Evolutionary conservation across 2,329 filamentous ascomycete genomes (phyloP).

Genomic region (Parasarocladium wereldwijsianum): DNA sequence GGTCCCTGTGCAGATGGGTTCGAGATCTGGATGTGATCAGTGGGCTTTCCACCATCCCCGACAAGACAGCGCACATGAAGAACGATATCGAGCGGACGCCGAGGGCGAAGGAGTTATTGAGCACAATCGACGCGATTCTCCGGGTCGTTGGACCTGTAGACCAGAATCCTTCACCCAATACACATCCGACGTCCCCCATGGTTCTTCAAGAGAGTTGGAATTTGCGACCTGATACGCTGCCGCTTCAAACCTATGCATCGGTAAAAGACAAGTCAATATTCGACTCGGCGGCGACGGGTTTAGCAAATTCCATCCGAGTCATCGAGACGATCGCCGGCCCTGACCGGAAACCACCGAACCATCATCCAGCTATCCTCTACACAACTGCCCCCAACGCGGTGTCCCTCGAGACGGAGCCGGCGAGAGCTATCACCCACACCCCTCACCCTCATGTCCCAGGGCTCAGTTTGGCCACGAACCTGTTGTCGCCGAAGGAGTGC

Average conservation of each 20-base stretch:
- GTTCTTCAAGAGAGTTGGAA: slow-evolving; percentile 48
- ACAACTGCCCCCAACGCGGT: slow-evolving; percentile 44
- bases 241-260: slow-evolving; percentile 35
- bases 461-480: slow-evolving; percentile 42
- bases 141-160: slow-evolving; percentile 49
- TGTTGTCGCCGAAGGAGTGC: slow-evolving; percentile 48
- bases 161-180: slow-evolving; percentile 16
- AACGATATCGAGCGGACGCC: slow-evolving; percentile 18
- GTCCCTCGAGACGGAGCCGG: slow-evolving; percentile 26
- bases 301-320: slow-evolving; percentile 32
- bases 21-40: slow-evolving; percentile 56
- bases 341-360: slow-evolving; percentile 51
- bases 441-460: slow-evolving; percentile 49
- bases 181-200: slow-evolving; percentile 29
- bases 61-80: slow-evolving; percentile 17
- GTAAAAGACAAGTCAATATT: slow-evolving; percentile 45
- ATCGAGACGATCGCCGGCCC: slow-evolving; percentile 47
- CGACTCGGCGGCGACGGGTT: slow-evolving; percentile 18
- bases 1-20: slow-evolving; percentile 58
- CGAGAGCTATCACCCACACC: slow-evolving; percentile 32
- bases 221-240: slow-evolving; percentile 26
- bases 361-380: slow-evolving; percentile 51
- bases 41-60: slow-evolving; percentile 42
- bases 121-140: slow-evolving; percentile 48
- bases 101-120: slow-evolving; percentile 39